phyloP scores from a whole-genome alignment of 306 rosid species.

The Echinosophora koreensis region DNA sequence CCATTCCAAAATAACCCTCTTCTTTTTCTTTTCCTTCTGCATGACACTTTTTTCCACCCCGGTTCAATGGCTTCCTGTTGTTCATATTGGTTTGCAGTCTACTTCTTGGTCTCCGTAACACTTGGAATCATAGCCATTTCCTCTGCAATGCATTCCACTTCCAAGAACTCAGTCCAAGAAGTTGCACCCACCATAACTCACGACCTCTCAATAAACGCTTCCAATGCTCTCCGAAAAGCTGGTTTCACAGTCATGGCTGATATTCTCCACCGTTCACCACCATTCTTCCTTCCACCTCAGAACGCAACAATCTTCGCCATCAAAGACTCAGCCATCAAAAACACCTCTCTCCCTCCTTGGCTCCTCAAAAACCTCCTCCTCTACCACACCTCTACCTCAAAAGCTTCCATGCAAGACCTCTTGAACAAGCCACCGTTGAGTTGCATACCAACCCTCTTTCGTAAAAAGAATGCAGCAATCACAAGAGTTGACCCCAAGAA shows the following conservation, averaged over 20 bases:
- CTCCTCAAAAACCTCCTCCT: constrained; percentile 66
- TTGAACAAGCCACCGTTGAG: constrained; percentile 42
- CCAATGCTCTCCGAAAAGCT: constrained; percentile 58
- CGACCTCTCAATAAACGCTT: constrained; percentile 56
- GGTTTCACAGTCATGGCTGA: constrained; percentile 69
- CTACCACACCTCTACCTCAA: constrained; percentile 46
- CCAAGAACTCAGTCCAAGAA: constrained; percentile 49
- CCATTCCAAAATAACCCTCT: constrained; percentile 1
- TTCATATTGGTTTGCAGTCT: constrained; percentile 55
- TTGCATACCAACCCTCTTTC: constrained; percentile 63
- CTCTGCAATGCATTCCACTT: constrained; percentile 46
- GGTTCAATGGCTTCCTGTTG: constrained; percentile 64
- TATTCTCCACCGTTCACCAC: constrained; percentile 68
- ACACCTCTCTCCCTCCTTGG: constrained; percentile 62
- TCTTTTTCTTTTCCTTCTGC: constrained; percentile 6
- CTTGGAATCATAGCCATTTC: constrained; percentile 65
- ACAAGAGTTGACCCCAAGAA: constrained; percentile 49
- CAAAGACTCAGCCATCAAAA: constrained; percentile 49
- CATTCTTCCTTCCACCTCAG: constrained; percentile 55
- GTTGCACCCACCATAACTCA: constrained; percentile 14
- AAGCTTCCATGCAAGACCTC: constrained; percentile 40
- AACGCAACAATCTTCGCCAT: constrained; percentile 55
- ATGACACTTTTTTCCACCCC: neutral
- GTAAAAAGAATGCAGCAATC: constrained; percentile 51
- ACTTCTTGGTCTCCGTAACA: constrained; percentile 50